phyloP scores from a whole-genome alignment of 202 grass and related monocot species.

The Eragrostis tef region DNA sequence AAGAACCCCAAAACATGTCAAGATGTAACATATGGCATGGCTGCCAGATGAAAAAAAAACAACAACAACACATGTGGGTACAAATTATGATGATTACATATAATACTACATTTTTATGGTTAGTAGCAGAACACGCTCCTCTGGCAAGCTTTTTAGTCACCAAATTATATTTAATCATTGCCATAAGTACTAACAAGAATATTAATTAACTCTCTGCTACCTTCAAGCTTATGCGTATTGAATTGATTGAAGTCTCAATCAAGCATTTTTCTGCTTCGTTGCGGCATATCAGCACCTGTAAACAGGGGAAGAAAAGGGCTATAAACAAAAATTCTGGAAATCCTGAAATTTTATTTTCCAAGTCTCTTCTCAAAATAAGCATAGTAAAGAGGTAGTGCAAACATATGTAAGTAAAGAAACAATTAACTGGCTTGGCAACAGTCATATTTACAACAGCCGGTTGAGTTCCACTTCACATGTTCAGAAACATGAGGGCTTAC shows the following conservation, averaged over 20 bases:
- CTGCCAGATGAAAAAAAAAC: not conserved
- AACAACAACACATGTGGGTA: not conserved
- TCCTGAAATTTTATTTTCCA: no score
- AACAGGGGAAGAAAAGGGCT: not conserved
- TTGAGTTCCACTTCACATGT: no score
- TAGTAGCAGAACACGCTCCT: no score
- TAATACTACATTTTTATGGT: not conserved
- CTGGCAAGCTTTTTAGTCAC: not conserved
- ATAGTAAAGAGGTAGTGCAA: no score
- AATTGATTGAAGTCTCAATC: conserved; percentile 96
- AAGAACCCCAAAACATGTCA: conserved; percentile 21
- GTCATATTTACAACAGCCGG: no score
- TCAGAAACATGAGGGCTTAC: no score
- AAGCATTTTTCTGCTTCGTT: conserved; percentile 98
- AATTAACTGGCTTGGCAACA: no score
- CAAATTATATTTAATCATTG: no score
- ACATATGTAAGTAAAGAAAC: no score
- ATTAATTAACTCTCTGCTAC: conserved; percentile 42
- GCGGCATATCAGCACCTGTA: conserved; percentile 84
- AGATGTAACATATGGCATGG: conserved; percentile 8
- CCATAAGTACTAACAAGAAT: no score
- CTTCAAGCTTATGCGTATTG: conserved; percentile 96
- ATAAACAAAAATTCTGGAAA: no score
- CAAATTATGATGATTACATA: not conserved
- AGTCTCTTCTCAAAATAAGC: no score